phyloP scores from a whole-genome alignment of 768 basidiomycete species.

The Leccinum aurantiacum region DNA sequence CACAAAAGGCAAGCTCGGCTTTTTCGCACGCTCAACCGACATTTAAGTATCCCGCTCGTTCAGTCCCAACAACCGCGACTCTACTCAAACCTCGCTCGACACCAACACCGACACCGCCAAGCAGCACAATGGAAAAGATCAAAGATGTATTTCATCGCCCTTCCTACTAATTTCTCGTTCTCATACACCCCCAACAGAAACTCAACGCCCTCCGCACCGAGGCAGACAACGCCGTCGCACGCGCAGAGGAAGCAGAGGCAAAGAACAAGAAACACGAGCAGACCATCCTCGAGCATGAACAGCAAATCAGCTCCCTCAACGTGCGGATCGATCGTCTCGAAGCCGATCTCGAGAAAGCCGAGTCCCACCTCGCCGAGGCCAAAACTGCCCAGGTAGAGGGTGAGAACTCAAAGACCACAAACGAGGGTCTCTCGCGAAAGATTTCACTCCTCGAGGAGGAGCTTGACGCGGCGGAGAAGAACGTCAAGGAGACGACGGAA shows the following conservation, averaged over 20 bases:
- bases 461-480: constrained; percentile 93
- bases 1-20: constrained; percentile 17
- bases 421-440: constrained; percentile 77
- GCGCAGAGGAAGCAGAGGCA: constrained; percentile 86
- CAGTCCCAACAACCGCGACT: constrained; percentile 16
- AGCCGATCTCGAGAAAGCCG: constrained; percentile 66
- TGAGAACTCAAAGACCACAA: constrained; percentile 66
- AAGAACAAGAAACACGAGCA: constrained; percentile 82
- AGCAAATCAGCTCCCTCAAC: constrained; percentile 77
- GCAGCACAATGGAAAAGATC: constrained; percentile 46
- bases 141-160: constrained; percentile 36
- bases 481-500: constrained; percentile 93
- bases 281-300: constrained; percentile 73
- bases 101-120: constrained; percentile 6
- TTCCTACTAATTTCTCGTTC: too few relatives aligned
- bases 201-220: constrained; percentile 75
- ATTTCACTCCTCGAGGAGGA: constrained; percentile 93
- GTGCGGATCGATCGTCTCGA: constrained; percentile 71
- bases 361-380: constrained; percentile 59
- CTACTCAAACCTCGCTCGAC: constrained; percentile 9
- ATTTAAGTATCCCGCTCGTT: constrained; percentile 20
- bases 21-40: constrained; percentile 36
- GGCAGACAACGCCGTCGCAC: constrained; percentile 75
- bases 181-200: constrained; percentile 48
- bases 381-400: constrained; percentile 69